phyloP scores from a whole-genome alignment of 495 filamentous ascomycete genomes.

The Neurospora cerealis region DNA sequence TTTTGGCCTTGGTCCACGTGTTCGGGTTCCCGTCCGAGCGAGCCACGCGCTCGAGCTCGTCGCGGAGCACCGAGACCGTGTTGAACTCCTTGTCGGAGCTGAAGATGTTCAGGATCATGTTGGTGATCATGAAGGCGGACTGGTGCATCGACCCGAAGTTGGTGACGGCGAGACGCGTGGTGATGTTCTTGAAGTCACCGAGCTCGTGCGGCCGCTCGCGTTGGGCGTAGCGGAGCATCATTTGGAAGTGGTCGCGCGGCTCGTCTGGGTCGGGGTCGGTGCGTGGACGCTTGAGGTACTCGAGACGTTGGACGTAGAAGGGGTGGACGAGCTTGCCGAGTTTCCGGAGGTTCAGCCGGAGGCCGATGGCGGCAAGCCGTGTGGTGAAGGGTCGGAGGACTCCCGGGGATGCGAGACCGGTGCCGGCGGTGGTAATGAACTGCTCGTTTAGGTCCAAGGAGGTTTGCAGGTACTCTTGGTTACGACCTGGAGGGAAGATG shows the following conservation, averaged over 20 bases:
- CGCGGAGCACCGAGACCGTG: slow-evolving; percentile 26
- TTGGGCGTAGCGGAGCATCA: slow-evolving; percentile 26
- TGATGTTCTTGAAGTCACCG: slow-evolving; percentile 19
- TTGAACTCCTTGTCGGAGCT: slow-evolving; percentile 23
- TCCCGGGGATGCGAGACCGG: background rate
- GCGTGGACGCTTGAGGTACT: background rate
- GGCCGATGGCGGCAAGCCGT: background rate
- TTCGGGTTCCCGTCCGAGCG: background rate
- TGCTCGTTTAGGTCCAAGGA: background rate
- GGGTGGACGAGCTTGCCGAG: slow-evolving; percentile 14
- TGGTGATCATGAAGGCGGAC: slow-evolving; percentile 12
- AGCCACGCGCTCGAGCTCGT: slow-evolving; percentile 15
- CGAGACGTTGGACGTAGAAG: background rate
- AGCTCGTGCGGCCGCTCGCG: slow-evolving; percentile 24
- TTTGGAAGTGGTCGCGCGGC: slow-evolving; percentile 27
- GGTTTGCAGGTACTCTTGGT: background rate
- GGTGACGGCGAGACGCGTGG: slow-evolving; percentile 12
- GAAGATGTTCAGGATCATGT: slow-evolving; percentile 22
- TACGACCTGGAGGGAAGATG: background rate
- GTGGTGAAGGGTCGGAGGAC: background rate
- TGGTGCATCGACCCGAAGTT: slow-evolving; percentile 24
- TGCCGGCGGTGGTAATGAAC: background rate
- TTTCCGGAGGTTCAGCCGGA: background rate
- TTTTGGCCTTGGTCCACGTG: slow-evolving; percentile 23
- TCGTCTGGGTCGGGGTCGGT: slow-evolving; percentile 1